These are phyloP conservation scores for Ophiocordyceps camponoti-saundersi DNA, from an alignment of 2,329 filamentous ascomycete species.

Conservation along the genomic window DNA sequence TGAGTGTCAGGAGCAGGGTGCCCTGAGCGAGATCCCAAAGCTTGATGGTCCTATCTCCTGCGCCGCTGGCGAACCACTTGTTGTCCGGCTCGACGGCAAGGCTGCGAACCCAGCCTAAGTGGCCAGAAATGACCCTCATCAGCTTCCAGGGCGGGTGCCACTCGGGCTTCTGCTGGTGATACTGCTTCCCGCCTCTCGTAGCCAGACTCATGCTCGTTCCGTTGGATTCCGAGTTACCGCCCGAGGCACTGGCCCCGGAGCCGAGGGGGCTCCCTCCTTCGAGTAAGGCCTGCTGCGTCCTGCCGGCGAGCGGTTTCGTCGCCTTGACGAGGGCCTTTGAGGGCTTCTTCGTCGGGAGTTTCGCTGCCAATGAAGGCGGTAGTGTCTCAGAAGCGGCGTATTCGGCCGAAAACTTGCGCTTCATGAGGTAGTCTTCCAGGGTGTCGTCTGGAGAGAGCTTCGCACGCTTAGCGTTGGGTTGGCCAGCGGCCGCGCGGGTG, in stretches of 20 bases:
- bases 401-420: conserved; percentile 47
- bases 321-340: conserved; percentile 11
- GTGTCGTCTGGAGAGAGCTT: conserved; percentile 15
- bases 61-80: conserved; percentile 92
- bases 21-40: conserved; percentile 94
- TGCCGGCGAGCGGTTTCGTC: conserved; percentile 18
- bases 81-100: conserved; percentile 91
- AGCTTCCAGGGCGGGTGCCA: conserved; percentile 99
- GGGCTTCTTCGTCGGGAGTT: conserved; percentile 40
- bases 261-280: conserved; percentile 17
- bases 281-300: conserved; percentile 20
- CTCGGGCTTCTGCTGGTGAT: conserved; percentile 51
- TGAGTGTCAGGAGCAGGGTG: conserved; percentile 67
- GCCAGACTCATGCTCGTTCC: conserved; percentile 17
- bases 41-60: conserved; percentile 93
- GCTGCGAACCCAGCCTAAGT: conserved; percentile 84
- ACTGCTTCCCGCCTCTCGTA: conserved; percentile 10
- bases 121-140: conserved; percentile 92
- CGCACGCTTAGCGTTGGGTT: conserved; percentile 17
- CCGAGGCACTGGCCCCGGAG: conserved; percentile 10
- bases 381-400: conserved; percentile 65
- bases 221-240: conserved; percentile 6
- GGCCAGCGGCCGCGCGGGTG: conserved; percentile 8
- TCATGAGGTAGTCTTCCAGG: conserved; percentile 15
- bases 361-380: conserved; percentile 61